A percentile compares a stretch with the other conserved stretches of the same genome.
Evolutionary conservation across 2,329 filamentous ascomycete species (phyloP).

Genomic region (Blastomyces parvus): DNA sequence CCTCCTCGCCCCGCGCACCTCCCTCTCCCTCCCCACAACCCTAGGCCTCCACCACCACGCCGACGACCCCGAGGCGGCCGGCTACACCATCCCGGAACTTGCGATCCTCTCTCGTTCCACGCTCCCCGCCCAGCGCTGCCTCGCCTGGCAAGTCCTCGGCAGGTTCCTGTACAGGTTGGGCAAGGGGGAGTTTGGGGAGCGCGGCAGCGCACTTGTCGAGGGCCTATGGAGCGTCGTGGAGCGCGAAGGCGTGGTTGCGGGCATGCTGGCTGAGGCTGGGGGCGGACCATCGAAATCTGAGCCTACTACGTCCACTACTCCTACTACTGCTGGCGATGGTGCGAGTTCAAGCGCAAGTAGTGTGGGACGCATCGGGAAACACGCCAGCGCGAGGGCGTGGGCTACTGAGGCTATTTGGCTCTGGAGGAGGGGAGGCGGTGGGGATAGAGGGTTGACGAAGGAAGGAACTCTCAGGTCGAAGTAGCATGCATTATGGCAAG

Average conservation of each 20-base stretch:
- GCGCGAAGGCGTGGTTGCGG: constrained; percentile 66
- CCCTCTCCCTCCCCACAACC: constrained; percentile 63
- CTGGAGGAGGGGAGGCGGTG: constrained; percentile 60
- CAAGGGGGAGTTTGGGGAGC: constrained; percentile 56
- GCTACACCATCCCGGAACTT: constrained; percentile 85
- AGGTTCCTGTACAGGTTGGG: constrained; percentile 77
- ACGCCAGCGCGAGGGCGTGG: constrained; percentile 72
- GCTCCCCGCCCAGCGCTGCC: constrained; percentile 76
- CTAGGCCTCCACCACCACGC: constrained; percentile 89
- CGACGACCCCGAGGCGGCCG: constrained; percentile 82
- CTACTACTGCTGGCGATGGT: background rate
- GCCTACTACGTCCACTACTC: background rate
- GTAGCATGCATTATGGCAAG: background rate
- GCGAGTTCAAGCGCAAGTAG: background rate
- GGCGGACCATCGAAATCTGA: constrained; percentile 32
- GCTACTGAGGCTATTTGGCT: constrained; percentile 86
- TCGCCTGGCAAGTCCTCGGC: constrained; percentile 85
- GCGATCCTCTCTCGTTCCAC: constrained; percentile 69
- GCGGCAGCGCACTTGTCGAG: constrained; percentile 55
- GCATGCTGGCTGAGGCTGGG: constrained; percentile 64
- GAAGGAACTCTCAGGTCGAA: constrained; percentile 18
- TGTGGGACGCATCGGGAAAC: constrained; percentile 38
- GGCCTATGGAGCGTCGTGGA: constrained; percentile 77
- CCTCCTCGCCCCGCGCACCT: constrained; percentile 65
- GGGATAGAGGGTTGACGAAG: constrained; percentile 34